Evolutionary conservation across 2,329 filamentous ascomycete genomes (phyloP), one percentile per base, ranked within the genome.

Genomic region (Metarhizium guizhouense): DNA sequence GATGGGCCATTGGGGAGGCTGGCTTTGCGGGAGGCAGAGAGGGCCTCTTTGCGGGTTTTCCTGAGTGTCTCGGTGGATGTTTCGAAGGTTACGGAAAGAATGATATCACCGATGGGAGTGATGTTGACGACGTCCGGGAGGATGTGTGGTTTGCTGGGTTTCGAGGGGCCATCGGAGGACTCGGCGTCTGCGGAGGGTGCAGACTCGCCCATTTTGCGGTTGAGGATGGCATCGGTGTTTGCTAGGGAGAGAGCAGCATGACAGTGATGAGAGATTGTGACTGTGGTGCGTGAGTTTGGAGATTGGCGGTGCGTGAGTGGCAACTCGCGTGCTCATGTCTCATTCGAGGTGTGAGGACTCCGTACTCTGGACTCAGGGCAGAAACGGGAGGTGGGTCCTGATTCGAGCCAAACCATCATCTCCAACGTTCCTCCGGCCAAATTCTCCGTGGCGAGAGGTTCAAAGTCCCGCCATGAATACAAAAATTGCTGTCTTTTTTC

Each of bases 11-110:
- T 47, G 40, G 14, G 10, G 32, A 20, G n/a, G 20, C 63, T 62
- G 16, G 64, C 57, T 53, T 68, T 72, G 58, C 64, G 65, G 56
- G 65, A 56, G 52, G 66, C 59, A 50, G 66, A 58, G 57, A 71
- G 51, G 54, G 66, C 61, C 14, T 68, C 74, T 64, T 69, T 79
- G 56, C 70, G 73, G 57, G 70, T 72, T 30, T 71, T 69, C 54
- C 72, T 72, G 65, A 85, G 72, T 48, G 76, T 76, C 57, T 77
- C 70, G 47, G 69, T 71, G 3, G 77, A 82, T 40, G 81, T 84
- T 58, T 84, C 79, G 64, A 90, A 88, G 7, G 78, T 78, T 40
- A 90, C 78, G 58, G 84, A 77, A 14, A 91, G 76, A 36, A 90
- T 67, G 20, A 90, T 68, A 63, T 90, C 84, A 40, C 87, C 87